Conservation (phyloP, 2,329 filamentous ascomycete genomes). For the Paradendryphiella salina region DNA sequence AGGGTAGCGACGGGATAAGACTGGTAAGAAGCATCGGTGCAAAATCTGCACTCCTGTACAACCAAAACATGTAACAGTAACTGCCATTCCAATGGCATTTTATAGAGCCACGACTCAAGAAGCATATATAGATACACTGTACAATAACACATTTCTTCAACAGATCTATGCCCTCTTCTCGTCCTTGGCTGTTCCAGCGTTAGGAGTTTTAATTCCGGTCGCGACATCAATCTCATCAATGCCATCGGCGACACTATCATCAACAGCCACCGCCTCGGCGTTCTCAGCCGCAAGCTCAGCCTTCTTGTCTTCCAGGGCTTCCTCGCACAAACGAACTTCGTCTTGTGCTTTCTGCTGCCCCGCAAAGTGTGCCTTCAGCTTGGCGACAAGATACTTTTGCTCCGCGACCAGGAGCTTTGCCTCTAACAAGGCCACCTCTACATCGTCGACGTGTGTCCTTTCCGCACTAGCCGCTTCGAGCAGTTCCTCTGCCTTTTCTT, state of each 20-base stretch:
- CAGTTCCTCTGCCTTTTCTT: conserved; percentile 11
- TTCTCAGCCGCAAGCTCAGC: conserved; percentile 11
- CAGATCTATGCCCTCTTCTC: conserved; percentile 13
- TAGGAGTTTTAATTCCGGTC: neutral
- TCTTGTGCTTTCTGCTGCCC: conserved; percentile 16
- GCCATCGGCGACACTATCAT: neutral
- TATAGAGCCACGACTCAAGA: conserved; percentile 16
- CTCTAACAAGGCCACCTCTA: conserved; percentile 17
- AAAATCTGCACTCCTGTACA: conserved; percentile 1
- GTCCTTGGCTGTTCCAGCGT: neutral
- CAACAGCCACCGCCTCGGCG: neutral
- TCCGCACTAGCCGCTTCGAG: conserved; percentile 20
- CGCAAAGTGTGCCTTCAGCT: conserved; percentile 11
- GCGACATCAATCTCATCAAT: neutral
- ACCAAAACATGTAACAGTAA: conserved; percentile 8
- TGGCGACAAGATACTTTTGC: conserved; percentile 16
- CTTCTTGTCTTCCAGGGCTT: conserved; percentile 15
- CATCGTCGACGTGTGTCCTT: conserved; percentile 19
- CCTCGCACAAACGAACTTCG: conserved; percentile 10
- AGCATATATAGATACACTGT: conserved; percentile 23
- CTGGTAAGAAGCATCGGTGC: neutral
- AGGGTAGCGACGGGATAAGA: neutral
- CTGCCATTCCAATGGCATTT: conserved; percentile 6
- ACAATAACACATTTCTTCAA: conserved; percentile 14
- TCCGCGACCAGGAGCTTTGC: conserved; percentile 19